Evolutionary conservation across 441 rosid species (phyloP), one percentile per base, ranked within the genome.

Genomic region (Iberis amara): DNA sequence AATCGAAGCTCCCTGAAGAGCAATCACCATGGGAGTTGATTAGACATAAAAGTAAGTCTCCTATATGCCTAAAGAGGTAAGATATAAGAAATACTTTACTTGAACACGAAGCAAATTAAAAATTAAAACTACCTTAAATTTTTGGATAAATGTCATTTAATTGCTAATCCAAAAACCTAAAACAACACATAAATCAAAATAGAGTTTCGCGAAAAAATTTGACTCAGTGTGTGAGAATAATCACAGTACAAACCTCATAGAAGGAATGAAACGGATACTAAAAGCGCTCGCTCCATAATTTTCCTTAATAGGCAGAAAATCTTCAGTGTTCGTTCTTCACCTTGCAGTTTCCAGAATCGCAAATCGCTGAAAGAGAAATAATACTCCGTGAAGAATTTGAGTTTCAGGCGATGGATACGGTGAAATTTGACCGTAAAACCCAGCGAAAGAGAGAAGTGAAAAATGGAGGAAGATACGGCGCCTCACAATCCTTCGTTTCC

Each of bases 31-130:
- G 39, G 21, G 21, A 18, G 21, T 18, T 18, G 3, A 18, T 18
- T 18, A 52, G 39, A 14, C 8, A 37, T 5, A 0, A 7, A 15
- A 55, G 11, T 3, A 55, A 47, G 21, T 11, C 12, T 39, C 49
- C 21, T 1, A 18, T 14, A 8, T 0, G 11, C 21, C 31, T 7
- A 55, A 55, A 47, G 15, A 46, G 40, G 21, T 11, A 26, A 39
- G 31, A 23, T 30, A 42, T 9, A 47, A 27, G 55, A 56, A 46
- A 64, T 57, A 28, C 63, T 50, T 64, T 45, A 26, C 65, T 52
- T 65, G 39, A 52, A 59, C 50, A 59, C 26, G 60, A 65, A 58
- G 70, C 56, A 42, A 56, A 18, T 18, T 18, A 18, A 18, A n/a
- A 18, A 18, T 18, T 18, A 18, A 18, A 18, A 18, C 21, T 18